These are phyloP conservation scores for Mycothermus thermophilus DNA, from an alignment of 495 filamentous ascomycete genomes.

Conservation along the genomic window DNA sequence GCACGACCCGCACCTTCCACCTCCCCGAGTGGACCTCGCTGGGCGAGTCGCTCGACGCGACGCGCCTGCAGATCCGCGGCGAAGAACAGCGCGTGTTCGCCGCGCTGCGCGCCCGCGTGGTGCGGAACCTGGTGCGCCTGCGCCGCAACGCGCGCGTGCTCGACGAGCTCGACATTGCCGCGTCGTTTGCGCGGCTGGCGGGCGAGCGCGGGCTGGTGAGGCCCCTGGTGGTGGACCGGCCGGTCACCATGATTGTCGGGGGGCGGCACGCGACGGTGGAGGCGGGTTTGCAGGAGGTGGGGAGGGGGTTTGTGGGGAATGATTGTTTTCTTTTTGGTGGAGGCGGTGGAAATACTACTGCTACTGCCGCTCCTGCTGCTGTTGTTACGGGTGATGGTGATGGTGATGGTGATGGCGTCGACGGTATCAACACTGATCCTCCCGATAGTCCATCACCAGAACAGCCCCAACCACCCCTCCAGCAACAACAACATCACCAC, in stretches of 20 bases:
- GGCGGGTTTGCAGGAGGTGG: conserved; percentile 61
- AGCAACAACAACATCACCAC: not conserved
- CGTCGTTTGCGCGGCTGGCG: conserved; percentile 68
- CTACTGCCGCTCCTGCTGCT: not conserved
- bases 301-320: conserved; percentile 71
- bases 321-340: conserved; percentile 58
- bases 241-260: conserved; percentile 45
- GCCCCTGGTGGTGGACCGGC: conserved; percentile 49
- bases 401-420: not conserved
- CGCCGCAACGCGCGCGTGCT: conserved; percentile 78
- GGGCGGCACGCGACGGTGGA: conserved; percentile 88
- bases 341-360: not conserved
- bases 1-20: conserved; percentile 74
- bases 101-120: conserved; percentile 56
- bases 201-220: conserved; percentile 56
- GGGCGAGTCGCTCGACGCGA: conserved; percentile 57
- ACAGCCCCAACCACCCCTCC: not conserved
- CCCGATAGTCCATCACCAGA: no score
- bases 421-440: not conserved
- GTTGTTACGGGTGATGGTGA: no score
- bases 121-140: conserved; percentile 64
- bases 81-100: conserved; percentile 69
- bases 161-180: conserved; percentile 81
- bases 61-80: conserved; percentile 56
- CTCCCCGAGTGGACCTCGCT: conserved; percentile 70